Base-by-base conservation (phyloP, 805 yeast genomes). In the Ogataea paraovalis region DNA sequence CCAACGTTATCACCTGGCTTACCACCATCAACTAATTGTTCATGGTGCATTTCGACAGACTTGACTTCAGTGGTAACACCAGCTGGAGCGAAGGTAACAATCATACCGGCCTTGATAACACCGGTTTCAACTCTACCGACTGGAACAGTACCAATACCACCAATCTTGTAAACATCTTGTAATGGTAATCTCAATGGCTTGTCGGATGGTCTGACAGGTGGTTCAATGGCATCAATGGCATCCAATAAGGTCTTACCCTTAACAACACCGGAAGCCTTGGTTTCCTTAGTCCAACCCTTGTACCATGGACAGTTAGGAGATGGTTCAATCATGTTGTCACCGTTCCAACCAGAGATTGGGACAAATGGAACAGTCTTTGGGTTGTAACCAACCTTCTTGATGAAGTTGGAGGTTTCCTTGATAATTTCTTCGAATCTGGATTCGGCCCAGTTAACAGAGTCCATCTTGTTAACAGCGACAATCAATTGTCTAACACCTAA, bases 81-180 rank as follows among this genome's bases (percentile, higher is more conserved):
- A 67, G 91, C 86, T 74, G 96, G 96, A 71, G 95, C 90, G 66
- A 86, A 85, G 67, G 87, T 76, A 56, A 86, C 91, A 67, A 86
- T 82, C 89, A 86, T 87, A 78, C 94, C 95, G 68, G 92, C 82
- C 82, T 86, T 85, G 77, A 87, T 86, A 60, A 81, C 75, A 80
- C 96, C 96, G 73, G 95, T 87, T 80, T 87, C 94, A 67, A 87
- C 90, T 79, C 94, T 85, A 67, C 95, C 96, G 78, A 85, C 88
- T 74, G 94, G 92, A 78, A 87, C 95, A 67, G 92, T 84, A 65
- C 90, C 91, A 67, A 85, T 83, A 79, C 87, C 91, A 79, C 92
- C 92, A 69, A 86, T 86, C 88, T 85, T 85, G 90, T 86, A 85
- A 66, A 87, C 88, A 79, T 87, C 95, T 76, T 84, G 88, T 70